These are phyloP conservation scores for Clohesyomyces aquaticus DNA, from an alignment of 495 filamentous ascomycete species.

Conservation along the genomic window DNA sequence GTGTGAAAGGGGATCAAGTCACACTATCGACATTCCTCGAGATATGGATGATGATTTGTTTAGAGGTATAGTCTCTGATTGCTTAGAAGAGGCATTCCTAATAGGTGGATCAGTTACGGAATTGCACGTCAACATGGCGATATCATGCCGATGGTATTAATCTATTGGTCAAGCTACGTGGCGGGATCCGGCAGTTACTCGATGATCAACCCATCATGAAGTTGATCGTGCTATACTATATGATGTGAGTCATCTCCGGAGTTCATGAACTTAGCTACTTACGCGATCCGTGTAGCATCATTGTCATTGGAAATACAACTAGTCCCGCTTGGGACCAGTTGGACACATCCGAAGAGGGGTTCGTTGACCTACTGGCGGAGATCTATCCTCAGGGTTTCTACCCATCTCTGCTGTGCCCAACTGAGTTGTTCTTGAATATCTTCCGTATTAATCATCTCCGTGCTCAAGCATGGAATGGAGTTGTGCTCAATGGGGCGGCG, in stretches of 20 bases:
- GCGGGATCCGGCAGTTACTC: slow-evolving; percentile 1
- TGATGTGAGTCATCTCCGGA: slow-evolving; percentile 11
- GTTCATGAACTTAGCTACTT: neutral
- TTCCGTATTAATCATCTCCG: slow-evolving; percentile 21
- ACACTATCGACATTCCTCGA: neutral
- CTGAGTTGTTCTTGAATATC: neutral
- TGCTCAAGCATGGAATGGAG: neutral
- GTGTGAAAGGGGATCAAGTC: neutral
- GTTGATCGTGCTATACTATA: neutral
- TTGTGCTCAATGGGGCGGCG: neutral
- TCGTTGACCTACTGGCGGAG: slow-evolving; percentile 1
- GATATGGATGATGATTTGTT: slow-evolving; percentile 3
- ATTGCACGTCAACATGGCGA: neutral
- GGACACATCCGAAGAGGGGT: neutral
- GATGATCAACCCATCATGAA: neutral
- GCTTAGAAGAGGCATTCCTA: neutral
- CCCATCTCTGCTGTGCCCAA: slow-evolving; percentile 7
- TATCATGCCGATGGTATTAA: neutral
- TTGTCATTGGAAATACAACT: slow-evolving; percentile 3
- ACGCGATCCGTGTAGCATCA: neutral
- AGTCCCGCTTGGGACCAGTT: slow-evolving; percentile 10
- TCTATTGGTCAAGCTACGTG: slow-evolving; percentile 9
- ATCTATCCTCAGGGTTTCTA: neutral
- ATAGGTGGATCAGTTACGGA: neutral
- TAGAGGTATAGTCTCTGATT: slow-evolving; percentile 5